Evolutionary conservation across 2,329 filamentous ascomycete genomes (phyloP).

Genomic region (Dothideomycetes sp.): DNA sequence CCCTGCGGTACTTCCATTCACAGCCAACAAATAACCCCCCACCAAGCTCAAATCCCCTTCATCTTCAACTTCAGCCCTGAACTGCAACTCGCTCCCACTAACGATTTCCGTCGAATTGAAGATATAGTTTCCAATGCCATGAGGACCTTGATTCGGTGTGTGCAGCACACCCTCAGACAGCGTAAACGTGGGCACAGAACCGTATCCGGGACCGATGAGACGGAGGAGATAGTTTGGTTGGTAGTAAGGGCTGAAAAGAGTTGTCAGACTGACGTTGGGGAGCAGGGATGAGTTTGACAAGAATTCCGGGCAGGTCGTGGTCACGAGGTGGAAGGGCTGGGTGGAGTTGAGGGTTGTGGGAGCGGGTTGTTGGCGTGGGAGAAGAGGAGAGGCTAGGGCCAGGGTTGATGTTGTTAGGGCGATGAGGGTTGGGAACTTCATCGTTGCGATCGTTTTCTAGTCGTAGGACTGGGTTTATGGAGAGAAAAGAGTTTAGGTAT

Average conservation of each 20-base stretch:
- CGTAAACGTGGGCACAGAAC: slow-evolving; percentile 31
- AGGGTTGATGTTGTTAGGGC: slow-evolving; percentile 8
- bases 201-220: slow-evolving; percentile 30
- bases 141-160: slow-evolving; percentile 23
- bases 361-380: neutral
- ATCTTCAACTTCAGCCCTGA: slow-evolving; percentile 20
- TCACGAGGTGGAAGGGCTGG: slow-evolving; percentile 32
- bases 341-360: slow-evolving; percentile 15
- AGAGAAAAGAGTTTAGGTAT: neutral
- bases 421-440: slow-evolving; percentile 8
- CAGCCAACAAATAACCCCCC: slow-evolving; percentile 30
- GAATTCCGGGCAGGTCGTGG: slow-evolving; percentile 24
- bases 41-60: slow-evolving; percentile 24
- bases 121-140: slow-evolving; percentile 20
- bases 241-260: slow-evolving; percentile 31
- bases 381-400: slow-evolving; percentile 12
- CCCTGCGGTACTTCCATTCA: slow-evolving; percentile 27
- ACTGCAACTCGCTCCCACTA: slow-evolving; percentile 24
- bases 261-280: slow-evolving; percentile 29
- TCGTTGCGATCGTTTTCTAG: no score
- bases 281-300: slow-evolving; percentile 25
- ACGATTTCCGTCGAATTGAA: slow-evolving; percentile 28
- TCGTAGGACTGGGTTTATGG: neutral
- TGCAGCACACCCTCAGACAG: slow-evolving; percentile 27
- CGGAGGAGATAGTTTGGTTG: slow-evolving; percentile 29